Evolutionary conservation across 2,329 filamentous ascomycete species (phyloP).

Genomic region (Cladosporium oxysporum): DNA sequence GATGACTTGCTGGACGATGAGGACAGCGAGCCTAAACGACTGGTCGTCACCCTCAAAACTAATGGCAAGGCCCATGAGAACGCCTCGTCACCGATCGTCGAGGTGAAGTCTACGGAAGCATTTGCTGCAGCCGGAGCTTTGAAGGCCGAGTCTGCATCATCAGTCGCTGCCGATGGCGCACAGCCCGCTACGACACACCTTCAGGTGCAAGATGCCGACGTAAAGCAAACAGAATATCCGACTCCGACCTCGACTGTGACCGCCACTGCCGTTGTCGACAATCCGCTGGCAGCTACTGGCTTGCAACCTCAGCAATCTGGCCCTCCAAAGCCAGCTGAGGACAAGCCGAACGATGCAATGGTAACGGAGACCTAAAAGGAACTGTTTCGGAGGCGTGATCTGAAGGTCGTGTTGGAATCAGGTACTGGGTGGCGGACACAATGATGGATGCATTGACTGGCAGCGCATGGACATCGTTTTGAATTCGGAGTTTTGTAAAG

Average conservation of each 20-base stretch:
- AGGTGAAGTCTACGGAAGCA: not conserved
- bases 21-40: constrained; percentile 14
- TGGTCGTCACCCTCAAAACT: constrained; percentile 18
- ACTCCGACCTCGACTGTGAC: constrained; percentile 7
- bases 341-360: not conserved
- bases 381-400: not conserved
- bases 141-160: not conserved
- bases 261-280: not conserved
- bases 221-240: constrained; percentile 9
- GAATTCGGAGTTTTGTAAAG: not conserved
- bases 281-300: not conserved
- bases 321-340: not conserved
- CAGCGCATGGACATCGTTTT: not conserved
- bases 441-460: not conserved
- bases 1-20: constrained; percentile 12
- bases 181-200: not conserved
- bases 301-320: constrained; percentile 1
- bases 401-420: not conserved
- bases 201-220: not conserved
- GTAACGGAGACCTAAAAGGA: not conserved
- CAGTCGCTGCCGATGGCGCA: not conserved
- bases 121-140: constrained; percentile 3
- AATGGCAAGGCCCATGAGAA: not conserved
- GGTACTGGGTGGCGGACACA: not conserved
- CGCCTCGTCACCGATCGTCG: not conserved